Percentiles rank a stretch among this genome's conserved stretches.
phyloP scores from a whole-genome alignment of 1,139 yeast genomes.

The Yamadazyma dendronema region DNA sequence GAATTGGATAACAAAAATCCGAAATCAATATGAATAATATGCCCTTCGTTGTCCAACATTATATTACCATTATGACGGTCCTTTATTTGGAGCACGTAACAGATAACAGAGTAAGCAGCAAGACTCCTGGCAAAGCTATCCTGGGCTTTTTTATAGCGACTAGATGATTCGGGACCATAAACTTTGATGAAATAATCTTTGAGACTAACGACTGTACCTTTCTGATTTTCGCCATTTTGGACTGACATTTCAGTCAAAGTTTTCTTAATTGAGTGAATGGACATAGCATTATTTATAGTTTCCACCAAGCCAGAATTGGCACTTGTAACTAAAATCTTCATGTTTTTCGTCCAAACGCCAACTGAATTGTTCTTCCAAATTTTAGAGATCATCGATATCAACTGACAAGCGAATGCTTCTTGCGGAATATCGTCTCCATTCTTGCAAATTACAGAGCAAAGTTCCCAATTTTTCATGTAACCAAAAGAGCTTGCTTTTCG shows the following conservation, averaged over 20 bases:
- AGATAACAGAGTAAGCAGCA: slow-evolving; percentile 85
- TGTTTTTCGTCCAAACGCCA: slow-evolving; percentile 85
- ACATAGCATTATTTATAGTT: slow-evolving; percentile 90
- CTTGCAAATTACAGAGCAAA: slow-evolving; percentile 91
- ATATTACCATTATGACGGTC: slow-evolving; percentile 97
- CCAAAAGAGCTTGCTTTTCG: slow-evolving; percentile 77
- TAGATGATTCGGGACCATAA: slow-evolving; percentile 60
- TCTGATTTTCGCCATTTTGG: slow-evolving; percentile 60
- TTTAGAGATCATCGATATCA: slow-evolving; percentile 79
- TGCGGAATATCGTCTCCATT: slow-evolving; percentile 95
- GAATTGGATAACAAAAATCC: slow-evolving; percentile 90
- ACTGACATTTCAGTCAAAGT: slow-evolving; percentile 78
- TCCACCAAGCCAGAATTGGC: slow-evolving; percentile 91
- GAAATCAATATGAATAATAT: slow-evolving; percentile 91
- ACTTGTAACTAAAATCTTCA: slow-evolving; percentile 89
- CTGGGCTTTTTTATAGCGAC: slow-evolving; percentile 67
- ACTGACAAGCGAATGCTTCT: slow-evolving; percentile 96
- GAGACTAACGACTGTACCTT: slow-evolving; percentile 68
- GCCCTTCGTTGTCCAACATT: slow-evolving; percentile 91
- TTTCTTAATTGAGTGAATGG: slow-evolving; percentile 90
- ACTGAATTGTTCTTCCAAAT: slow-evolving; percentile 72
- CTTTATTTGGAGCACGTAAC: slow-evolving; percentile 85
- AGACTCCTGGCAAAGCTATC: slow-evolving; percentile 79
- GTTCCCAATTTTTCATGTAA: slow-evolving; percentile 86
- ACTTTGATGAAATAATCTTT: slow-evolving; percentile 73